Base-by-base conservation (phyloP, 768 basidiomycete genomes). In the Pleurotus sapidus region DNA sequence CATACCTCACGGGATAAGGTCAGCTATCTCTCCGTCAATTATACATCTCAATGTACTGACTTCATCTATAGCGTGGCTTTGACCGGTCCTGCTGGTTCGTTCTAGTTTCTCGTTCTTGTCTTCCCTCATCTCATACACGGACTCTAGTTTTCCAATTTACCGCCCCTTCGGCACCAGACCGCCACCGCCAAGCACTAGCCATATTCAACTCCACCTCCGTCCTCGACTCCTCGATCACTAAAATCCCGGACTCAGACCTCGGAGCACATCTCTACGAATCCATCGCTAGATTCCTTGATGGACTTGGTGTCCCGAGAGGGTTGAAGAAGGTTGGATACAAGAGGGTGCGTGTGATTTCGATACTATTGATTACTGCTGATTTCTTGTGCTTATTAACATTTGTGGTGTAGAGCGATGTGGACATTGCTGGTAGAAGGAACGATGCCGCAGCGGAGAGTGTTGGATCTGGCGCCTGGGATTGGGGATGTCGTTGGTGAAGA, bases 391-490 rank as follows among this genome's bases (percentile, higher is more conserved):
- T 45, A 57, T 11, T 11, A 24, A 12, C 34, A 9, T 20, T 7
- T 11, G 14, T 46, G 67, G 81, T 77, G 23, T 74, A 76, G 17
- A 74, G 71, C 17, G 92, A 95, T 63, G 75, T 94, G 9, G 73
- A 79, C 27, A 81, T 74, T 74, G 72, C 82, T 98, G 12, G 96
- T 97, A 1, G 86, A 95, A 59, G 95, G 96, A 3, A 93, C 95
- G 17, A 68, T 98, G 46, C 96, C 96, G 14, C 96, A 98, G 71
- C 75, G 93, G 55, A 82, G 95, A 15, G 95, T 98, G 4, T 70
- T 98, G 60, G 95, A 97, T 69, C 78, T 98, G 25, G 96, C 96
- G 6, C 96, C 95, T 14, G 89, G 91, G 49, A 87, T 96, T 62
- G 91, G 92, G 8, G 83, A 93, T 64, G 78, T 94, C 30, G 83